Conservation (phyloP, 805 yeast species). For the Ogataea wickerhamii region DNA sequence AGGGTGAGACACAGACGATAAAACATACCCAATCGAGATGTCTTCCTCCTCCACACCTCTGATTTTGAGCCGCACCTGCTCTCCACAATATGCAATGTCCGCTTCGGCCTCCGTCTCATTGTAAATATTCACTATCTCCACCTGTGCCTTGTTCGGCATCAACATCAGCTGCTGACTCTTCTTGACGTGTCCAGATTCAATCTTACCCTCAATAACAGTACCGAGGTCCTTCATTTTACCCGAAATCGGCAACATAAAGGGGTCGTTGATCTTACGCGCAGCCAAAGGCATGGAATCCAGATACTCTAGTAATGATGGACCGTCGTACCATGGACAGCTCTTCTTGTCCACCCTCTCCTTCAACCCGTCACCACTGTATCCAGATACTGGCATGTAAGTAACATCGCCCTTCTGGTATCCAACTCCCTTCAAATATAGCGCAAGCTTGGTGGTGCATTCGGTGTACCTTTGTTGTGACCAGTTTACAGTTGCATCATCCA, state of each 20-base stretch:
- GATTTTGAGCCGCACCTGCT: constrained; percentile 89
- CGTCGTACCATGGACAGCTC: constrained; percentile 89
- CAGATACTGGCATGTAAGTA: constrained; percentile 94
- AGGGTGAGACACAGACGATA: constrained; percentile 82
- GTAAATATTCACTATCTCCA: constrained; percentile 84
- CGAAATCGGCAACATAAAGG: constrained; percentile 95
- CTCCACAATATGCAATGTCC: constrained; percentile 88
- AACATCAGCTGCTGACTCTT: constrained; percentile 70
- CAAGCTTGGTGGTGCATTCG: constrained; percentile 86
- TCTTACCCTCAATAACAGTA: constrained; percentile 96
- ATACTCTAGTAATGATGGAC: constrained; percentile 88
- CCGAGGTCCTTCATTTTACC: constrained; percentile 97
- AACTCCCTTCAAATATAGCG: constrained; percentile 73
- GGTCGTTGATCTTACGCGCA: constrained; percentile 86
- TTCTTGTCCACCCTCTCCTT: constrained; percentile 73
- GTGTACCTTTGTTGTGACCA: constrained; percentile 97
- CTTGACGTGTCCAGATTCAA: constrained; percentile 91
- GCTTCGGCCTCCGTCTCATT: constrained; percentile 97
- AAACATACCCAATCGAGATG: constrained; percentile 83
- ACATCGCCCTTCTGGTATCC: constrained; percentile 91
- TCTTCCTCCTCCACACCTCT: constrained; percentile 98
- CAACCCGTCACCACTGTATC: constrained; percentile 95
- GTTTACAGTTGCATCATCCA: constrained; percentile 96
- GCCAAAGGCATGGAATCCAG: constrained; percentile 78
- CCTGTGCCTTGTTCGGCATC: constrained; percentile 86